These are phyloP conservation scores for Corinectria fuckeliana DNA, from an alignment of 2,329 filamentous ascomycete genomes.

Conservation along the genomic window DNA sequence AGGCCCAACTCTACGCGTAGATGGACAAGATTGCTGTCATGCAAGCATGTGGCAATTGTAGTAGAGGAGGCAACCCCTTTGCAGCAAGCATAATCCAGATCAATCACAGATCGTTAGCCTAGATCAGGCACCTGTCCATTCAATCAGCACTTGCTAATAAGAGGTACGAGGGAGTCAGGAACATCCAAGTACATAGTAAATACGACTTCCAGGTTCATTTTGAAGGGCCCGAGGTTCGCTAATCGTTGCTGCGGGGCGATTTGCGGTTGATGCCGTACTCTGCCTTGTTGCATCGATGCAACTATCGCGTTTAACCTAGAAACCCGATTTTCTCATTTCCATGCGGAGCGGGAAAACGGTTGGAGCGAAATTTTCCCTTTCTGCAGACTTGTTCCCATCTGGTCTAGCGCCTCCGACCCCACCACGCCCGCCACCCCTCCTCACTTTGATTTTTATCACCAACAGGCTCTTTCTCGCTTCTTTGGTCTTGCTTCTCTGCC, in stretches of 20 bases:
- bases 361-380: constrained; percentile 19
- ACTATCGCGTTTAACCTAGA: background rate
- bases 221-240: too few species aligned
- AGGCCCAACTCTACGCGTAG: background rate
- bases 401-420: constrained; percentile 23
- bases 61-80: too few species aligned
- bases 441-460: constrained; percentile 37
- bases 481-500: constrained; percentile 28
- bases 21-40: background rate
- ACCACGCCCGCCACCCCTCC: constrained; percentile 35
- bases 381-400: constrained; percentile 4
- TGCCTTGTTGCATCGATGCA: constrained; percentile 8
- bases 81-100: background rate
- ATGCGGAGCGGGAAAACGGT: constrained; percentile 17
- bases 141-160: too few species aligned
- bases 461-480: constrained; percentile 32
- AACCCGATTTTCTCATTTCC: background rate
- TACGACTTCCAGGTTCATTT: too few species aligned
- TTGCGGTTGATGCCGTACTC: constrained; percentile 8
- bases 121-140: background rate
- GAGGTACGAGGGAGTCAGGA: too few species aligned
- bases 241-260: constrained; percentile 19
- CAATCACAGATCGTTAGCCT: background rate
- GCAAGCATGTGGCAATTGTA: background rate
- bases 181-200: too few species aligned